phyloP scores from a whole-genome alignment of 2,329 filamentous ascomycete species.

The Aspergillus cejpii region DNA sequence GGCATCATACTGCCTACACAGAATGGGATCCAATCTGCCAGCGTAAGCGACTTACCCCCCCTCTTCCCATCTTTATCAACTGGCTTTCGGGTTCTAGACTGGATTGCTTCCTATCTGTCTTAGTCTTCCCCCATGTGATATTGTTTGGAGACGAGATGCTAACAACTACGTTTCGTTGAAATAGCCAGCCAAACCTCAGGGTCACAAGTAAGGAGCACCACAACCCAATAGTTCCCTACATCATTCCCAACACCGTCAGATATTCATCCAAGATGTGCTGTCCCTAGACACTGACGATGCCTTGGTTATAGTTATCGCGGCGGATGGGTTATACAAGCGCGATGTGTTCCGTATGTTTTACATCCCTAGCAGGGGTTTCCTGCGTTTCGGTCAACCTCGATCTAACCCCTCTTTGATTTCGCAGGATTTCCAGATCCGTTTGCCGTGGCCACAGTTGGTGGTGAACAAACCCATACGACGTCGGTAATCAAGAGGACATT shows the following conservation, averaged over 20 bases:
- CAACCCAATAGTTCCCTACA: background rate
- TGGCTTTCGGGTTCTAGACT: background rate
- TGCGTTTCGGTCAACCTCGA: background rate
- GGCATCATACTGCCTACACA: slow-evolving; percentile 28
- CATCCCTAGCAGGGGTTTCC: background rate
- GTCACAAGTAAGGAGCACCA: slow-evolving; percentile 66
- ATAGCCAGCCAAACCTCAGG: slow-evolving; percentile 76
- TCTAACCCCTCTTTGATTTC: slow-evolving; percentile 14
- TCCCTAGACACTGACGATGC: slow-evolving; percentile 20
- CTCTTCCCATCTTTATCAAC: slow-evolving; percentile 8
- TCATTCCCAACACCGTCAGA: slow-evolving; percentile 1
- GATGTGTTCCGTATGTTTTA: slow-evolving; percentile 88
- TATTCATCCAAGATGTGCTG: background rate
- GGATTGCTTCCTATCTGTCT: background rate
- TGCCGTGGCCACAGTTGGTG: slow-evolving; percentile 91
- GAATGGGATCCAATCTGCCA: slow-evolving; percentile 56
- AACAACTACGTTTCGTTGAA: slow-evolving; percentile 14
- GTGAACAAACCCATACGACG: slow-evolving; percentile 98
- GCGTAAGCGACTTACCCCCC: slow-evolving; percentile 46
- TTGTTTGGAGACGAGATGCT: slow-evolving; percentile 17
- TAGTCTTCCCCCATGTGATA: background rate
- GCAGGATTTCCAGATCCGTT: slow-evolving; percentile 95
- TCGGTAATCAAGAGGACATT: slow-evolving; percentile 93
- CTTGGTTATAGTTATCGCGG: slow-evolving; percentile 78
- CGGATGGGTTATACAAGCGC: slow-evolving; percentile 96